Conservation (phyloP, 202 grass and related monocot genomes). For the Setaria viridis region DNA sequence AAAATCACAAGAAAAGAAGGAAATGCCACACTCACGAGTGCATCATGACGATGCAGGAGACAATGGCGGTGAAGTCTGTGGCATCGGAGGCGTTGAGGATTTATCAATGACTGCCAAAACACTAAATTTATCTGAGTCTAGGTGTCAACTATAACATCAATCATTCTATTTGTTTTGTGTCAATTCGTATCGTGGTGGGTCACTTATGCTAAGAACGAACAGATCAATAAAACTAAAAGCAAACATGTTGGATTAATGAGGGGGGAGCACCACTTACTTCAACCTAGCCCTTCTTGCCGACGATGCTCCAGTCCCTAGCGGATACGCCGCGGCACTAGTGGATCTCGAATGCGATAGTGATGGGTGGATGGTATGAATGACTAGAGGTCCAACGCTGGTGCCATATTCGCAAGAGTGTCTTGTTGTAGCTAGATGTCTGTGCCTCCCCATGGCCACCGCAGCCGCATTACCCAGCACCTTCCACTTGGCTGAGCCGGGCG, state of each 20-base stretch:
- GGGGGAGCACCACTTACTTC: slow-evolving; percentile 54
- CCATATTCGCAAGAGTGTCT: too few relatives aligned
- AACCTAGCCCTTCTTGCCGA: slow-evolving; percentile 80
- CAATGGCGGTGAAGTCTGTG: too few relatives aligned
- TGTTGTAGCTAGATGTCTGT: too few relatives aligned
- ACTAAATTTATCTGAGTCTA: neutral
- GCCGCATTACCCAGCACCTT: too few relatives aligned
- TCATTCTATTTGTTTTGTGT: neutral
- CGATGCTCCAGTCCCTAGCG: slow-evolving; percentile 63
- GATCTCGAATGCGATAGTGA: slow-evolving; percentile 63
- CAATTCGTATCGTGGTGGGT: neutral
- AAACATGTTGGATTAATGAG: neutral
- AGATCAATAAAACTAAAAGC: neutral
- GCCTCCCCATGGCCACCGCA: too few relatives aligned
- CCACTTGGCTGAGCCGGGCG: too few relatives aligned
- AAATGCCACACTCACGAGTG: too few relatives aligned
- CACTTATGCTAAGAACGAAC: neutral
- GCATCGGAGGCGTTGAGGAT: too few relatives aligned
- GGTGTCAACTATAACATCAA: neutral
- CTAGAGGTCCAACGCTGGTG: too few relatives aligned
- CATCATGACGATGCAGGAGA: too few relatives aligned
- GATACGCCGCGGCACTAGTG: slow-evolving; percentile 71
- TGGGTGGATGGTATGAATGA: slow-evolving; percentile 33
- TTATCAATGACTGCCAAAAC: too few relatives aligned
- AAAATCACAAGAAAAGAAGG: too few relatives aligned